Base-by-base conservation (phyloP, 371 early-diverging fungal species). In the Smittium culicis region DNA sequence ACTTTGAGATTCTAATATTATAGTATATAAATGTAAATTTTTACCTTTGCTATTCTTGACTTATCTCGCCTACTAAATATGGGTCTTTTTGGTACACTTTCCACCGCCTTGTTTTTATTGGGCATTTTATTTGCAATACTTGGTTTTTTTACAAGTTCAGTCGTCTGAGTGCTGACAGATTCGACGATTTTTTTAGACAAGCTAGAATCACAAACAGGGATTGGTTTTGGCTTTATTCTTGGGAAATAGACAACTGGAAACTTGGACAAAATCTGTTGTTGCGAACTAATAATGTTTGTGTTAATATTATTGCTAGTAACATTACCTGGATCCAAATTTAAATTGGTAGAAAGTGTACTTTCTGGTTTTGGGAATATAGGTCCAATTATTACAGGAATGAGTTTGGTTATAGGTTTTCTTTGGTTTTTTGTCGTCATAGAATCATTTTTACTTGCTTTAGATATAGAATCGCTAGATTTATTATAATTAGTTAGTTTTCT, bases 171-270 rank as follows among this genome's bases (percentile, higher is more conserved):
- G n/a, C n/a, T n/a, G n/a, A n/a, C n/a, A n/a, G n/a, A n/a, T n/a
- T n/a, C n/a, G n/a, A n/a, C n/a, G n/a, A n/a, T n/a, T n/a, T n/a
- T n/a, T n/a, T n/a, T n/a, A n/a, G n/a, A n/a, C n/a, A n/a, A n/a
- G n/a, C n/a, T n/a, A n/a, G n/a, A n/a, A n/a, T n/a, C n/a, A n/a
- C n/a, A n/a, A n/a, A n/a, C n/a, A n/a, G 17, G 54, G 54, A 17
- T 54, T 11, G 60, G 60, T 29, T 29, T 31, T 5, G 60, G 60
- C 16, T 29, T 31, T 5, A n/a, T 16, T 59, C n/a, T 59, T 59
- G 60, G 60, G 31, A 59, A 59, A 29, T 59, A 32, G n/a, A 59
- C 60, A n/a, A 59, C 60, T 29, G 60, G 29, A n/a, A 59, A 59
- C 5, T 59, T 31, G 5, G 27, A 29, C 16, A 59, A 32, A n/a